These are phyloP conservation scores for Cyanophora paradoxa DNA, from an alignment of 78 protist genomes.

Conservation along the genomic window DNA sequence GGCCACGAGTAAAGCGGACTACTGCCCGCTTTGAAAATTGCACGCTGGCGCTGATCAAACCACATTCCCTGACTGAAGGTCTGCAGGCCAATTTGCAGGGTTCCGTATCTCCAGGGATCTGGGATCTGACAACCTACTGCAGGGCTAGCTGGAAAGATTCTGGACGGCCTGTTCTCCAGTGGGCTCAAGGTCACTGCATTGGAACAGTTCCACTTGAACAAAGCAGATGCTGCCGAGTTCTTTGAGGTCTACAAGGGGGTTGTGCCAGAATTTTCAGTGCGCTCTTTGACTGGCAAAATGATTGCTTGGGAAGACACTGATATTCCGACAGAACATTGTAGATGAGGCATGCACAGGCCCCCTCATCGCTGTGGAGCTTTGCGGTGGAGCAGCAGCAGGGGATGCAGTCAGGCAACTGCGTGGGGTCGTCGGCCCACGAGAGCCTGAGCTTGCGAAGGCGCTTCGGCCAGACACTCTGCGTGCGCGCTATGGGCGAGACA, in stretches of 20 bases:
- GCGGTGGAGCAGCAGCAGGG: slow-evolving; percentile 3
- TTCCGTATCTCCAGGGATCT: no score
- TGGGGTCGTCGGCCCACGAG: slow-evolving; percentile 53
- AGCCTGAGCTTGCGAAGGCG: slow-evolving; percentile 35
- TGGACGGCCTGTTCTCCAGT: no score
- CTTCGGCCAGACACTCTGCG: slow-evolving; percentile 45
- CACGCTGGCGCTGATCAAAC: slow-evolving; percentile 34
- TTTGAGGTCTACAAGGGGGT: slow-evolving; percentile 67
- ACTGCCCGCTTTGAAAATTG: neutral
- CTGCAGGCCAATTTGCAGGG: no score
- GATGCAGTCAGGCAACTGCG: slow-evolving; percentile 4
- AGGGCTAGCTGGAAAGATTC: no score
- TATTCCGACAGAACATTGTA: neutral
- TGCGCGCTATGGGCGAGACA: slow-evolving; percentile 31
- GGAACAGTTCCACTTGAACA: neutral
- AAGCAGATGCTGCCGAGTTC: slow-evolving; percentile 54
- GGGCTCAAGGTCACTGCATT: slow-evolving; percentile 43
- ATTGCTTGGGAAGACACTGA: neutral
- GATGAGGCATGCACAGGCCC: slow-evolving; percentile 24
- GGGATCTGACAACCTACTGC: no score
- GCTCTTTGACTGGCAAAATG: no score
- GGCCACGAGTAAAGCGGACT: neutral
- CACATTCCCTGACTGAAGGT: no score
- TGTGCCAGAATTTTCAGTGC: slow-evolving; percentile 35
- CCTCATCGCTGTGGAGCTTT: slow-evolving; percentile 36